Percentiles rank a stretch among this genome's conserved stretches.
These are phyloP conservation scores for Vanderwaltozyma yarrowii DNA, from an alignment of 805 yeast species.

Conservation along the genomic window DNA sequence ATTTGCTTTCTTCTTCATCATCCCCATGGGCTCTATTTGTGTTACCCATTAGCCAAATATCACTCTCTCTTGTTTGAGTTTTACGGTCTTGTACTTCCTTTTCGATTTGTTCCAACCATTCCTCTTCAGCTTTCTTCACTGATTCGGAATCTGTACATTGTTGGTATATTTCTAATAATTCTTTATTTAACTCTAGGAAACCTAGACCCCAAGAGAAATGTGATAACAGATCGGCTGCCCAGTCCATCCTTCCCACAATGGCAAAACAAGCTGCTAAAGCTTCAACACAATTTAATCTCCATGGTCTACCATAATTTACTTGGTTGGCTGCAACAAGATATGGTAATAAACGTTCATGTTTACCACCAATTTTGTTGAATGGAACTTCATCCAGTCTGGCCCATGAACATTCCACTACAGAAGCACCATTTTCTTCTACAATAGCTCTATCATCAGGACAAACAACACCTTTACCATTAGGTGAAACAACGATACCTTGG, in stretches of 20 bases:
- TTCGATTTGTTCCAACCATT: slow-evolving; percentile 62
- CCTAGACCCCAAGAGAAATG: slow-evolving; percentile 93
- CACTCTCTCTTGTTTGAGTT: slow-evolving; percentile 41
- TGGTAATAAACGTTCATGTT: slow-evolving; percentile 76
- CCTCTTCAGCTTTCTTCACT: slow-evolving; percentile 59
- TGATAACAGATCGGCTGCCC: slow-evolving; percentile 69
- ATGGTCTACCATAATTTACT: slow-evolving; percentile 92
- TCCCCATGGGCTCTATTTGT: slow-evolving; percentile 40
- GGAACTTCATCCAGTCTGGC: slow-evolving; percentile 97
- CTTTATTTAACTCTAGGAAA: slow-evolving; percentile 73
- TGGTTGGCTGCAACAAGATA: slow-evolving; percentile 94
- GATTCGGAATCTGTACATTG: slow-evolving; percentile 74
- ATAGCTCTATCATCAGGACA: slow-evolving; percentile 77
- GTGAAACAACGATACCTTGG: slow-evolving; percentile 83
- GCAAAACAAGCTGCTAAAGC: slow-evolving; percentile 97
- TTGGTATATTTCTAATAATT: slow-evolving; percentile 62
- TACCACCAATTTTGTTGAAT: slow-evolving; percentile 84
- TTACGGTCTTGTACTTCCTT: slow-evolving; percentile 55
- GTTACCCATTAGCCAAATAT: slow-evolving; percentile 72
- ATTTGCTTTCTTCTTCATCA: slow-evolving; percentile 10
- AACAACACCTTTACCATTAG: slow-evolving; percentile 82
- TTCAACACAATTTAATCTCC: slow-evolving; percentile 93
- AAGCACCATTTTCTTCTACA: slow-evolving; percentile 79
- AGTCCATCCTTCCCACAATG: slow-evolving; percentile 80
- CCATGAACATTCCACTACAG: slow-evolving; percentile 98